Evolutionary conservation across 352 stramenopile genomes (phyloP).

Genomic region (Phytopythium helicoides): DNA sequence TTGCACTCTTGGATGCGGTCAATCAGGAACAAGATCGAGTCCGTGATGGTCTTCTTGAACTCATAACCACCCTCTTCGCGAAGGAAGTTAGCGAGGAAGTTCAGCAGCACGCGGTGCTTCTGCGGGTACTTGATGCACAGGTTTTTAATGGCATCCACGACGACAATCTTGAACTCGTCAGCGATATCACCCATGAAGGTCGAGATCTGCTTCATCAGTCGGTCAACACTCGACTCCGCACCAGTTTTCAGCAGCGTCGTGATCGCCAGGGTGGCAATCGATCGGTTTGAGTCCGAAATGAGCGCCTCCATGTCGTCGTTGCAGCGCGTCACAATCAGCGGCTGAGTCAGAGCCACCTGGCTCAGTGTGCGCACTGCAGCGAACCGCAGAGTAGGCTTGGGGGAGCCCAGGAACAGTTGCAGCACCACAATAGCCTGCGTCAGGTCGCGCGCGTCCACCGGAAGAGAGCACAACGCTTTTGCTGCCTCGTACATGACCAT

Average conservation of each 20-base stretch:
- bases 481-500: slow-evolving; percentile 99
- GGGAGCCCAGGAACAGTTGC: slow-evolving; percentile 93
- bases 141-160: slow-evolving; percentile 97
- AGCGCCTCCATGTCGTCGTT: slow-evolving; percentile 99
- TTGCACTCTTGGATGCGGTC: slow-evolving; percentile 96
- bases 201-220: slow-evolving; percentile 97
- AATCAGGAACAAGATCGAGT: slow-evolving; percentile 97
- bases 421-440: slow-evolving; percentile 97
- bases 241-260: slow-evolving; percentile 99
- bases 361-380: slow-evolving; percentile 96
- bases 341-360: slow-evolving; percentile 89
- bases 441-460: slow-evolving; percentile 95
- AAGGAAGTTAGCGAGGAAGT: slow-evolving; percentile 98
- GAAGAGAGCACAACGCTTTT: slow-evolving; percentile 94
- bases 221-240: slow-evolving; percentile 95
- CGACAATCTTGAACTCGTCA: slow-evolving; percentile 99
- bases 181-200: slow-evolving; percentile 99
- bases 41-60: slow-evolving; percentile 99
- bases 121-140: slow-evolving; percentile 98
- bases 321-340: slow-evolving; percentile 95
- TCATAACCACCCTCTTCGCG: slow-evolving; percentile 96
- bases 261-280: slow-evolving; percentile 98
- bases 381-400: slow-evolving; percentile 96
- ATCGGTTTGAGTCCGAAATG: slow-evolving; percentile 96
- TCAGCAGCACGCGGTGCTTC: slow-evolving; percentile 97